Evolutionary conservation across 2,329 filamentous ascomycete genomes (phyloP), one percentile per base, ranked within the genome.

Genomic region (Aplosporella prunicola): DNA sequence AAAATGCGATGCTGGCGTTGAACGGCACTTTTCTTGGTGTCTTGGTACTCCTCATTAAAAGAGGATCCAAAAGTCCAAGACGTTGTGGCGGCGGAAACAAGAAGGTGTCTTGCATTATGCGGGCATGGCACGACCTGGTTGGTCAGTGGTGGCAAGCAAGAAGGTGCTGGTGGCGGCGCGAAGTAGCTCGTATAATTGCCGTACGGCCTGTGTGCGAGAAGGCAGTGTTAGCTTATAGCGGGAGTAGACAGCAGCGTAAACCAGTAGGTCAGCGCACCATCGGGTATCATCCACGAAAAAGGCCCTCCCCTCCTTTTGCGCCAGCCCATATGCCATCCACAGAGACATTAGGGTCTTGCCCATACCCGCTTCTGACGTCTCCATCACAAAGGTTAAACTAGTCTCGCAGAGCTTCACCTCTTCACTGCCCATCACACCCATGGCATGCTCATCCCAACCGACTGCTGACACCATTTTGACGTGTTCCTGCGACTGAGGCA

Each of bases 281-380:
- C 80, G 71, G 5, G 80, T 76, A 58, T 93, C 86, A 49, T 93
- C 84, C 44, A 93, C 68, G 62, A 93, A 93, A 59, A 93, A 93
- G 1, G 76, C 69, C 16, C 85, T 69, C 10, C 74, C 74, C 54
- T 93, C 82, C 42, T 78, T 72, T 52, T 80, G 69, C 2, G 86
- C 84, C 37, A 93, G 62, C 3, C 83, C 83, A 53, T 91, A 93
- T 17, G 84, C 80, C 50, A 81, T 80, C 85, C 86, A 94, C 39
- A 93, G 55, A 51, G 79, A 72, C 71, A 93, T 78, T 42, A 94
- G 60, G 2, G 80, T 77, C 45, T 76, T 78, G 5, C 86, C 86
- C 8, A 93, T 66, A 3, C 86, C 86, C 2, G 83, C 82, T 49
- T 89, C 78, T 3, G 71, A 60, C 6, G 77, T 70, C 52, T 89